Conservation (phyloP, 495 filamentous ascomycete genomes). For the Hypoxylon lienhwacheense region DNA sequence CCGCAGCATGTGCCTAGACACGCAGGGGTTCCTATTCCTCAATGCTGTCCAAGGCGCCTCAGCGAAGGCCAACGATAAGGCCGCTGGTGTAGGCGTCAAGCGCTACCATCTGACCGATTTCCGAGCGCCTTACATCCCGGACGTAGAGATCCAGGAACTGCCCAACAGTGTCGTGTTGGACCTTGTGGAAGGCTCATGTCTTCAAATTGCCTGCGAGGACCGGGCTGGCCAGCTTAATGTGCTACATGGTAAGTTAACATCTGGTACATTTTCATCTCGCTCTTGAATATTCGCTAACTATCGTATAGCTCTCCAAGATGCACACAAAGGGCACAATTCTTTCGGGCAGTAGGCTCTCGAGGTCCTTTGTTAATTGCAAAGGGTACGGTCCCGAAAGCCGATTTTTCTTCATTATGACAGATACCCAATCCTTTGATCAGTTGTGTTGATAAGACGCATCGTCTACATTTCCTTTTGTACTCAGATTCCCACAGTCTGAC, state of each 20-base stretch:
- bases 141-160: constrained; percentile 85
- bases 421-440: constrained; percentile 35
- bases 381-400: constrained; percentile 8
- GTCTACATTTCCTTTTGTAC: constrained; percentile 39
- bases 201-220: constrained; percentile 87
- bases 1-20: constrained; percentile 76
- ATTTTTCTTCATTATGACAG: constrained; percentile 35
- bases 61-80: constrained; percentile 38
- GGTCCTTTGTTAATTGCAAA: not conserved
- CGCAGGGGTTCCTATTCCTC: constrained; percentile 73
- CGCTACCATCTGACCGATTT: constrained; percentile 83
- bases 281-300: constrained; percentile 10
- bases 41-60: constrained; percentile 54
- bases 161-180: constrained; percentile 85
- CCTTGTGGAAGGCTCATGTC: constrained; percentile 76
- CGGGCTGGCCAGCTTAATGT: constrained; percentile 68
- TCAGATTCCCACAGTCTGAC: constrained; percentile 28
- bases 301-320: constrained; percentile 51
- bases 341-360: constrained; percentile 41
- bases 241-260: constrained; percentile 60
- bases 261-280: not conserved
- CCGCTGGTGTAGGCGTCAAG: constrained; percentile 55
- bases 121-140: constrained; percentile 72
- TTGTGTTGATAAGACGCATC: constrained; percentile 21
- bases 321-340: constrained; percentile 47